A percentile compares a stretch with the other conserved stretches of the same genome.
Evolutionary conservation across 108 stramenopile species (phyloP).

Genomic region (Chaetoceros tenuissimus): DNA sequence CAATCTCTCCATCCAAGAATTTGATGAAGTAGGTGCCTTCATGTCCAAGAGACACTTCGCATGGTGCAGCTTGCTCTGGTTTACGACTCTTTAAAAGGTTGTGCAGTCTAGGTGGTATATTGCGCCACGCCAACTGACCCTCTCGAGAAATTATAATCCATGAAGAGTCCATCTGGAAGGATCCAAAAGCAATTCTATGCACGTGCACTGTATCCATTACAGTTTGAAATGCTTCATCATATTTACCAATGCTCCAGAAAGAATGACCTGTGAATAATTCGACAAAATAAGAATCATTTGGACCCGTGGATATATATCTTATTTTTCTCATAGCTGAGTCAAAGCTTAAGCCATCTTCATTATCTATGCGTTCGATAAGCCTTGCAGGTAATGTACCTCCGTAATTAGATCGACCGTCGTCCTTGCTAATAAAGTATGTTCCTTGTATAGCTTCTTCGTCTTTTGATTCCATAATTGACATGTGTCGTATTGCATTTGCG

Average conservation of each 20-base stretch:
- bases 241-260: slow-evolving; percentile 51
- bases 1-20: slow-evolving; percentile 64
- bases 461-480: slow-evolving; percentile 6
- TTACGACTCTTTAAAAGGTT: slow-evolving; percentile 30
- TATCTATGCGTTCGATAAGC: slow-evolving; percentile 29
- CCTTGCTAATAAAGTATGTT: slow-evolving; percentile 25
- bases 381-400: slow-evolving; percentile 28
- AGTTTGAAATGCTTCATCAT: slow-evolving; percentile 41
- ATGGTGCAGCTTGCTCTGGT: slow-evolving; percentile 36
- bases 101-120: slow-evolving; percentile 56
- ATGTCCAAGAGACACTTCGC: slow-evolving; percentile 63
- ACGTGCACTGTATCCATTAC: slow-evolving; percentile 53
- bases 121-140: slow-evolving; percentile 66
- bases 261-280: slow-evolving; percentile 57
- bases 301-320: slow-evolving; percentile 52
- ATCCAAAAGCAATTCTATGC: slow-evolving; percentile 66
- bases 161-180: slow-evolving; percentile 18
- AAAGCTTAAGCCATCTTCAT: slow-evolving; percentile 5
- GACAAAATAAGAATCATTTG: slow-evolving; percentile 55
- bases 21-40: slow-evolving; percentile 65
- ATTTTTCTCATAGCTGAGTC: slow-evolving; percentile 11
- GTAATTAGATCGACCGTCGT: slow-evolving; percentile 15
- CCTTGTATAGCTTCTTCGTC: slow-evolving; percentile 2
- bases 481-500: slow-evolving; percentile 20
- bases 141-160: slow-evolving; percentile 65